Evolutionary conservation across 2,329 filamentous ascomycete genomes (phyloP).

Genomic region (Chalaropsis thielavioides): DNA sequence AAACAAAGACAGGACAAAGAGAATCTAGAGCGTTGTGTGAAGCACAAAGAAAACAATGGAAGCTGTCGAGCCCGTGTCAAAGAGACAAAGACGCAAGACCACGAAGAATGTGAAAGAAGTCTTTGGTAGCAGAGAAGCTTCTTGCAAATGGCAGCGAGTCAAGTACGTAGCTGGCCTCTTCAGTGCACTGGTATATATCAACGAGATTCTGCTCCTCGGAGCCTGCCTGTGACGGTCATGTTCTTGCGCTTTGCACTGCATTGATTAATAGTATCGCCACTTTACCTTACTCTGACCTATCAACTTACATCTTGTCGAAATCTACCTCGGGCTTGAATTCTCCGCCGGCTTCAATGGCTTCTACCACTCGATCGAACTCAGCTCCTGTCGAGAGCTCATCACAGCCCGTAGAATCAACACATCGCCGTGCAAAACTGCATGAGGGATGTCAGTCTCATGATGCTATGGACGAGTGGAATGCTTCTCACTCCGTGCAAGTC

Average conservation of each 20-base stretch:
- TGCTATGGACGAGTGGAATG: neutral
- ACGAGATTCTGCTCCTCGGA: neutral
- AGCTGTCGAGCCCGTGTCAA: neutral
- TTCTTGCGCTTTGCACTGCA: neutral
- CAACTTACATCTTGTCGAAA: neutral
- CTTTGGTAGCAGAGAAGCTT: neutral
- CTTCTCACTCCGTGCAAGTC: neutral
- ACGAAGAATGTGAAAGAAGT: neutral
- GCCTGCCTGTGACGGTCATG: neutral
- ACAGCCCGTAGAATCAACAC: neutral
- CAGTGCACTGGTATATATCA: neutral
- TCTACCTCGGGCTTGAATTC: neutral
- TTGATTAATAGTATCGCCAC: neutral
- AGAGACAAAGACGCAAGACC: neutral
- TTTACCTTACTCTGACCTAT: neutral
- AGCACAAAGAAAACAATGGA: neutral
- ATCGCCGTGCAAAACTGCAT: neutral
- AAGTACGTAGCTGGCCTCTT: neutral
- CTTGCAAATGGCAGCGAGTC: neutral
- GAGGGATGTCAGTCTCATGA: neutral
- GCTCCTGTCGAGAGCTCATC: neutral
- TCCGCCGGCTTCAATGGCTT: neutral
- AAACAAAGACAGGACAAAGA: slow-evolving; percentile 6
- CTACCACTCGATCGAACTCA: neutral
- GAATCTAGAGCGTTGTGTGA: neutral